A percentile compares a stretch with the other conserved stretches of the same genome.
These are phyloP conservation scores for Annulohypoxylon truncatum DNA, from an alignment of 2,329 filamentous ascomycete genomes.

Conservation along the genomic window DNA sequence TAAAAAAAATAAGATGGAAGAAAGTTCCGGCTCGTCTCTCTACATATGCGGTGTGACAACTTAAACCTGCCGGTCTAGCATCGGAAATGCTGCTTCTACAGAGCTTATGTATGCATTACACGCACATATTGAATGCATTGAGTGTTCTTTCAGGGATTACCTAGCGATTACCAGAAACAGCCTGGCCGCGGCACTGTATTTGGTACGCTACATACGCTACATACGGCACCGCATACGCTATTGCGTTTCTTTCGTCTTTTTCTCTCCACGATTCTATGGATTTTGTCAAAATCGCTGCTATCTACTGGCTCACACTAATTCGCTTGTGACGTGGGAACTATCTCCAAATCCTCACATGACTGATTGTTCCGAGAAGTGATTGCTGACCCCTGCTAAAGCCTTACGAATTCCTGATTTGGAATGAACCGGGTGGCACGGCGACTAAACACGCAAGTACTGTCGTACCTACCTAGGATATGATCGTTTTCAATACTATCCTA, in stretches of 20 bases:
- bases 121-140: conserved; percentile 2
- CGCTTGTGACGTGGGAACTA: conserved; percentile 35
- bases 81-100: conserved; percentile 19
- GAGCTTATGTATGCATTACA: conserved; percentile 5
- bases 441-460: background rate
- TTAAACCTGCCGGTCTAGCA: conserved; percentile 13
- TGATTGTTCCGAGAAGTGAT: conserved; percentile 19
- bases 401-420: conserved; percentile 28
- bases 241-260: background rate
- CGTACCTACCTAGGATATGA: background rate
- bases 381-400: conserved; percentile 14
- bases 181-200: conserved; percentile 5
- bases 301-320: conserved; percentile 18
- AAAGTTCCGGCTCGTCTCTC: conserved; percentile 15
- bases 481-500: conserved; percentile 1
- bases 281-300: background rate
- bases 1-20: conserved; percentile 2
- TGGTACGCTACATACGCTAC: background rate
- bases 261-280: conserved; percentile 19
- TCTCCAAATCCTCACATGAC: conserved; percentile 31
- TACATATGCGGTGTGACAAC: conserved; percentile 28
- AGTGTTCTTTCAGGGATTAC: background rate
- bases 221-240: conserved; percentile 3
- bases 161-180: conserved; percentile 13
- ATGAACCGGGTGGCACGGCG: conserved; percentile 20